These are phyloP conservation scores for Neohortaea acidophila DNA, from an alignment of 495 filamentous ascomycete genomes.

Conservation along the genomic window DNA sequence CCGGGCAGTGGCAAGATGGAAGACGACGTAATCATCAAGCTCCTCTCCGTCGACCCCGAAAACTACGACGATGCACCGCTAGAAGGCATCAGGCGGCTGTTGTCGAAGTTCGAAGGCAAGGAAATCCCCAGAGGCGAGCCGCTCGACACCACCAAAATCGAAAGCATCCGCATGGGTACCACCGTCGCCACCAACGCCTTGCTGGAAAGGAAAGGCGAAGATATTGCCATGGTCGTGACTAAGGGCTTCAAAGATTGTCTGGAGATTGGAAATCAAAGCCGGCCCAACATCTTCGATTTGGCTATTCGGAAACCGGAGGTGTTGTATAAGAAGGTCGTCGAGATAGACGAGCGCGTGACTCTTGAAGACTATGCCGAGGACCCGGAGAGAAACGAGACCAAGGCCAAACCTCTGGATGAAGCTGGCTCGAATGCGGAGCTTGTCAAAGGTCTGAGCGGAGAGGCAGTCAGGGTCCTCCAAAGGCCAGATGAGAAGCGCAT, in stretches of 20 bases:
- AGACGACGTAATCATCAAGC: constrained; percentile 36
- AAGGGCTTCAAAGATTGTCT: constrained; percentile 88
- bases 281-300: constrained; percentile 34
- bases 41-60: constrained; percentile 34
- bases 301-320: constrained; percentile 34
- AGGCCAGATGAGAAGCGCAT: constrained; percentile 41
- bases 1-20: constrained; percentile 37
- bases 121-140: constrained; percentile 68
- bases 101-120: constrained; percentile 61
- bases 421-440: constrained; percentile 36
- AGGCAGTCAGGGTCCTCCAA: constrained; percentile 51
- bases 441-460: constrained; percentile 51
- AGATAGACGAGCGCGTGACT: constrained; percentile 37
- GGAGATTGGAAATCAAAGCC: constrained; percentile 41
- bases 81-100: constrained; percentile 71
- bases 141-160: constrained; percentile 70
- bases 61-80: constrained; percentile 39
- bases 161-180: constrained; percentile 35
- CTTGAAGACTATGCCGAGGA: constrained; percentile 80
- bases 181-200: constrained; percentile 41
- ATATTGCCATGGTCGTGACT: constrained; percentile 79
- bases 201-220: constrained; percentile 85
- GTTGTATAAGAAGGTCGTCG: constrained; percentile 31
- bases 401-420: constrained; percentile 33
- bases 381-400: constrained; percentile 42